phyloP scores from a whole-genome alignment of 2,329 filamentous ascomycete genomes.

The Pestalotiopsis sp. region DNA sequence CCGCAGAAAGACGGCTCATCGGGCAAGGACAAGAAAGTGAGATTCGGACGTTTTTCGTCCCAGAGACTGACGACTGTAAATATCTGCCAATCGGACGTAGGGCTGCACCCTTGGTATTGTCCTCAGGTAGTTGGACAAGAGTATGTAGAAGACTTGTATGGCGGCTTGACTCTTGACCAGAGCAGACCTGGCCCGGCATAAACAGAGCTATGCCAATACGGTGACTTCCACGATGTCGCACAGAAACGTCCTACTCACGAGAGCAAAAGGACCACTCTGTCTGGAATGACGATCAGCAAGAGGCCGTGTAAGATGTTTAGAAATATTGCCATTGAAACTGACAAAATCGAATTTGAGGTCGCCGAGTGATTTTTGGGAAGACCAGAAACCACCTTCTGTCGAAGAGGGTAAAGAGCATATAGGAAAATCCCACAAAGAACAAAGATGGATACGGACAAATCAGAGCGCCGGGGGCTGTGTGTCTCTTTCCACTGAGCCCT shows the following conservation, averaged over 20 bases:
- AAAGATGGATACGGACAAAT: too few relatives aligned
- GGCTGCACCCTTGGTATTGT: too few relatives aligned
- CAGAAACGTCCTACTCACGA: not conserved
- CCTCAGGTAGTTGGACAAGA: not conserved
- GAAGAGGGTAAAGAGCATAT: too few relatives aligned
- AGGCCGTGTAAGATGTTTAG: not conserved
- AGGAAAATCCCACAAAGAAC: too few relatives aligned
- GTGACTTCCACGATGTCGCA: not conserved
- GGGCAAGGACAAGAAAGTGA: not conserved
- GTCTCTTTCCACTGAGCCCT: too few relatives aligned
- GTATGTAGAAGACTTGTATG: not conserved
- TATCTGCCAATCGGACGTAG: too few relatives aligned
- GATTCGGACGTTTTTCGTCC: not conserved
- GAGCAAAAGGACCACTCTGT: not conserved
- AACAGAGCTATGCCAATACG: not conserved
- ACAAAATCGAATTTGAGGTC: too few relatives aligned
- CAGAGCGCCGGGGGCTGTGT: too few relatives aligned
- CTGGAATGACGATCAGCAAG: not conserved
- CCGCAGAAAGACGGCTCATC: not conserved
- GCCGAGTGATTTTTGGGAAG: too few relatives aligned
- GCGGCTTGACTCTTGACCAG: not conserved
- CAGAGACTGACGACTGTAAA: too few relatives aligned
- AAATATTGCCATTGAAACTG: not conserved
- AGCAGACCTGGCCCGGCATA: not conserved
- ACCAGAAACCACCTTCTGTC: too few relatives aligned